Base-by-base conservation (phyloP, 768 basidiomycete genomes). In the Boletus pseudopeckii region DNA sequence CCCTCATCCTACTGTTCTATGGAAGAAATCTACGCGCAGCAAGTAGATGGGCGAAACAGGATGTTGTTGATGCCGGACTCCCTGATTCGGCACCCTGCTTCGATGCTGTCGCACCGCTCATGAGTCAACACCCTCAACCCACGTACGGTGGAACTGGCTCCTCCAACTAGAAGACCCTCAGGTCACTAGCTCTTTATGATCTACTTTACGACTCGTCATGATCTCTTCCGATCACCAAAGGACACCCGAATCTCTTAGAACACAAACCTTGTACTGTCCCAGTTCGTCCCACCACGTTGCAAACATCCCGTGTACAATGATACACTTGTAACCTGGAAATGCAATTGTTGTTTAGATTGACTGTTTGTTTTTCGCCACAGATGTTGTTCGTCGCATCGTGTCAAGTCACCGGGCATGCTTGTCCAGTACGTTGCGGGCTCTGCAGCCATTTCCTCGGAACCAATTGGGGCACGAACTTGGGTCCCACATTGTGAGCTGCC, bases 21-120 rank as follows among this genome's bases (percentile, higher is more conserved):
- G 64, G 60, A 36, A 57, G 53, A 43, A 36, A 44, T 1, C 22
- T 62, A 30, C 60, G 60, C 5, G 52, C 57, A 22, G 52, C 53
- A 24, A 64, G 63, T 51, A 50, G 39, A 47, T 64, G 57, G 60
- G 60, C 57, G 11, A 64, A 62, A 41, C 60, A 62, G 32, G 54
- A 59, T 17, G 24, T 44, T 13, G n/a, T 45, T 9, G 50, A 58
- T 4, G 9, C n/a, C n/a, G n/a, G n/a, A n/a, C n/a, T 28, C 10
- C 37, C 36, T 22, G 48, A 41, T 50, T 28, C 51, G 4, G 26
- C 15, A 9, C n/a, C 55, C 20, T 38, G 39, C 28, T 41, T 52
- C 11, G 43, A 49, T 7, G 38, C 18, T 20, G 28, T 14, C 24
- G 37, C 63, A 26, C 54, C 50, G 8, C 49, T 64, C 14, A 49